Evolutionary conservation across 345 rosid genomes (phyloP), one percentile per base, ranked within the genome.

Genomic region (Salix suchowensis): DNA sequence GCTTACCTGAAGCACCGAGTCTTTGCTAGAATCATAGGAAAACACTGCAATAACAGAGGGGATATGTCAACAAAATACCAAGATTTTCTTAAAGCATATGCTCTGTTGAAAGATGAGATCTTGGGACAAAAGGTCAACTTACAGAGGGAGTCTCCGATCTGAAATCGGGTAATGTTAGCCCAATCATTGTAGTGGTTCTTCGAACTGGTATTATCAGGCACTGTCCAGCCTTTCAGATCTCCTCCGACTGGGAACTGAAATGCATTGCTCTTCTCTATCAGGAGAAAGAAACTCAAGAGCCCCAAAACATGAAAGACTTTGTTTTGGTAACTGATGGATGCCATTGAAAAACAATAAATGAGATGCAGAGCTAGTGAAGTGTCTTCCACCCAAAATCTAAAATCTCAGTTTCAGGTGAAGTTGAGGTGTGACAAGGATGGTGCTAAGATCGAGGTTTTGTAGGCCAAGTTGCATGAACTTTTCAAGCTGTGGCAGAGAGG

Each of bases 151-250:
- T 96, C 99, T 11, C 97, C 95, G 28, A 84, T 82, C 76, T 86
- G 96, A 84, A 96, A 93, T 65, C 99, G 84, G 80, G 70, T 89
- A 4, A 26, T 80, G 58, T 91, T 89, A 16, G 98, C 98, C 99
- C 99, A 93, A 48, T 87, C 88, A 74, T 79, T 81, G 32, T 84
- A 10, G 62, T n/a, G 88, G 73, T 37, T 75, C 48, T 76, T 75
- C 16, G 85, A 48, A 23, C 18, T 64, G 78, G 73, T 10, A 50
- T 88, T 84, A 18, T 85, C 67, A 19, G 88, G 89, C 40, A 88
- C 83, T 15, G 82, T 78, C 99, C 99, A 96, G 2, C 92, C 91
- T 14, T 74, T 82, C 19, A 84, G 74, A 61, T 85, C 96, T 69
- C 93, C 97, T 71, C 93, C 97, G 10, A 91, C 93, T 0, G 52